These are phyloP conservation scores for Populus hybrid DNA, from an alignment of 441 rosid species.

Conservation along the genomic window DNA sequence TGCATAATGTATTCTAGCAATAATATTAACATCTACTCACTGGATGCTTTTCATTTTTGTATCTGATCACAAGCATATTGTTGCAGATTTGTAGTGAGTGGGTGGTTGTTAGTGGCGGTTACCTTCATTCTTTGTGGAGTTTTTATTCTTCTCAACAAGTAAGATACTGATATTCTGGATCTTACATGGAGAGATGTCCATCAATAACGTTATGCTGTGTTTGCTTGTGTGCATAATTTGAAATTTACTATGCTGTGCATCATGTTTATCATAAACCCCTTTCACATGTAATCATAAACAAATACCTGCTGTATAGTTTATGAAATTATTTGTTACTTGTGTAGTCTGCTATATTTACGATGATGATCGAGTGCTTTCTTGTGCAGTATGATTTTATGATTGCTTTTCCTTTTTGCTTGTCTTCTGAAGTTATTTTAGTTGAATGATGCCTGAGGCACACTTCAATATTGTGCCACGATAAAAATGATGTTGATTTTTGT, in stretches of 20 bases:
- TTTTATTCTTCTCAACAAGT: constrained; percentile 79
- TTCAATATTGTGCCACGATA: neutral
- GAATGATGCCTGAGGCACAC: neutral
- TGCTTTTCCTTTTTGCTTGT: neutral
- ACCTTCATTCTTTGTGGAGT: constrained; percentile 87
- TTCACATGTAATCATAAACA: neutral
- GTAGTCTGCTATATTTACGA: neutral
- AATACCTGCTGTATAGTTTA: neutral
- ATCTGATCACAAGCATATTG: constrained; percentile 16
- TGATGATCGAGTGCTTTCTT: neutral
- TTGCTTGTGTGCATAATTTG: neutral
- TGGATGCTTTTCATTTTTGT: neutral
- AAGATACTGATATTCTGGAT: constrained; percentile 27
- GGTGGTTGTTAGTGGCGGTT: constrained; percentile 87
- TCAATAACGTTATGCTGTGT: neutral
- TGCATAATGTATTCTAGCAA: neutral
- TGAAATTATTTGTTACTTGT: neutral
- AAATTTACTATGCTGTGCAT: neutral
- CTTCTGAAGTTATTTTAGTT: neutral
- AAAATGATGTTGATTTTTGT: neutral
- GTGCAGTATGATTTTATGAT: neutral
- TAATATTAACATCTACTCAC: neutral
- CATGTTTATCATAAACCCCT: neutral
- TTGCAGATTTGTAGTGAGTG: constrained; percentile 78
- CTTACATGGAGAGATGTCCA: constrained; percentile 1